Base-by-base conservation (phyloP, 2,329 filamentous ascomycete genomes). In the Setomelanomma holmii region DNA sequence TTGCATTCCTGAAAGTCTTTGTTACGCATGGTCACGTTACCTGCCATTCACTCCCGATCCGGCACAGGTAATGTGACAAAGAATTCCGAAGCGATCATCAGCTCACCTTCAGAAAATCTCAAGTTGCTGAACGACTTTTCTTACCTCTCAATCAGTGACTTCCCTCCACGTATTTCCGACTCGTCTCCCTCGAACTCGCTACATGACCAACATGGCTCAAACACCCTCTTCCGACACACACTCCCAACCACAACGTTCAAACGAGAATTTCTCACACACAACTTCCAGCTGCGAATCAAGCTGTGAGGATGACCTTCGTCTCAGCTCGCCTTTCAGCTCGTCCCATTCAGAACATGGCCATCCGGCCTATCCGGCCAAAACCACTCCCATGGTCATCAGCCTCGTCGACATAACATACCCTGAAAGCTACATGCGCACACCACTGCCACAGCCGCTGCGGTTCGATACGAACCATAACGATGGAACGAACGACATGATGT, bases 1-100 rank as follows among this genome's bases (percentile, higher is more conserved):
- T 16, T 34, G 21, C 48, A 52, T 52, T 56, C 49, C 39, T 17
- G 27, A 21, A 43, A 30, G 30, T 40, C 53, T 53, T 40, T 57
- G 47, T 52, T 30, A 52, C 56, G 56, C 60, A 57, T 54, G 47
- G 52, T 60, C 60, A 63, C 55, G 61, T 64, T 56, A 55, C 53
- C 36, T 24, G 23, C 23, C 43, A 23, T 41, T 38, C 49, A 24
- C 40, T 30, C 27, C 44, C 8, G 39, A 53, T 53, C 43, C 46
- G 54, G 54, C 33, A 30, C n/a, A n/a, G n/a, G n/a, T 40, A 2
- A 5, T 17, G 12, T 39, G 43, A 54, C 50, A 56, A 56, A 56
- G 53, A 58, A 51, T 30, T 30, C 27, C 14, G 27, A 30, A 14
- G 14, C 14, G 27, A 30, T 3, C 2, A 30, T 30, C 27, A 30